Conservation (phyloP, 768 basidiomycete species). For the Rhodotorula babjevae region DNA sequence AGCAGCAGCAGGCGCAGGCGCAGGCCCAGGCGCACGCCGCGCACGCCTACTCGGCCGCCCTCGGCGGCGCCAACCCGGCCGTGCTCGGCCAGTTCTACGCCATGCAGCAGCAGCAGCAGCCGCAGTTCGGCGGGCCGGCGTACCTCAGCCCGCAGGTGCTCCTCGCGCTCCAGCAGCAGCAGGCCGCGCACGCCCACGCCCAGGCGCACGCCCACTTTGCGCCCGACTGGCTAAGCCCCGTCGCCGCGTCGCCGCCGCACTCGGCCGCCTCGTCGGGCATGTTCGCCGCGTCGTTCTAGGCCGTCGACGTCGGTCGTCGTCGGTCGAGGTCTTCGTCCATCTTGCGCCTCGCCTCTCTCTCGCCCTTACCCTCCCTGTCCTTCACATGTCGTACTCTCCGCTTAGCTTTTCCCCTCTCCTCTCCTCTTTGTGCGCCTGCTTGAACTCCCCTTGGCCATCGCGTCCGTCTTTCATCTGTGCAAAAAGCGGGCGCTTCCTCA, state of each 20-base stretch:
- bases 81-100: neutral
- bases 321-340: too few species aligned
- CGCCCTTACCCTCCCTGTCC: neutral
- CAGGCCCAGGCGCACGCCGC: too few species aligned
- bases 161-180: conserved; percentile 20
- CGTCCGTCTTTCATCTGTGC: too few species aligned
- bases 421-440: neutral
- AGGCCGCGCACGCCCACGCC: conserved; percentile 5
- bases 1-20: too few species aligned
- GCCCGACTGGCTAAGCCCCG: neutral
- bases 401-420: too few species aligned
- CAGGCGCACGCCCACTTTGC: conserved; percentile 1
- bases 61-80: neutral
- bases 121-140: neutral
- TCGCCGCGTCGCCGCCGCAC: conserved; percentile 5
- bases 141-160: conserved; percentile 26
- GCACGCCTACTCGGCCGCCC: neutral
- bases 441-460: too few species aligned
- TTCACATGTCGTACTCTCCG: neutral
- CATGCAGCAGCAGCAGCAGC: neutral
- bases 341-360: too few species aligned
- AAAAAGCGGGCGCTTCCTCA: too few species aligned
- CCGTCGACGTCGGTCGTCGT: neutral
- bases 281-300: neutral
- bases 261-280: neutral